Evolutionary conservation across 2,329 filamentous ascomycete genomes (phyloP), one percentile per base, ranked within the genome.

Genomic region (Fusarium camptoceras): DNA sequence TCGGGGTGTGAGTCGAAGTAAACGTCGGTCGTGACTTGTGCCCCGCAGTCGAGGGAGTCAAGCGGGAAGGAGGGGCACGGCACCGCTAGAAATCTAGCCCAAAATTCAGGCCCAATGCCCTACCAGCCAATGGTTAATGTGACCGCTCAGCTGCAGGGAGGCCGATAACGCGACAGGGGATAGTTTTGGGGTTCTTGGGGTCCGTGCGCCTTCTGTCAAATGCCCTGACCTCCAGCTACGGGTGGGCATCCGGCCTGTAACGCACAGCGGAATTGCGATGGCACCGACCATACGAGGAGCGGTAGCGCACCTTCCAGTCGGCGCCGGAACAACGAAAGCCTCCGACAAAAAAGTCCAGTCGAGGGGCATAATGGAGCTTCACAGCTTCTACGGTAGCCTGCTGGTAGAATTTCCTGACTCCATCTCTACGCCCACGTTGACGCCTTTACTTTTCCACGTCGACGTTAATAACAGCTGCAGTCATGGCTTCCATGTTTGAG

Each of bases 401-500:
- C 73, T 73, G 72, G 71, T 70, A 75, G 74, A 76, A 76, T 76
- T 76, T 76, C 73, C 68, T 75, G 66, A 75, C 74, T 70, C 68
- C 58, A 74, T 71, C 69, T 55, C 70, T 63, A 73, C 72, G 73
- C 51, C 67, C 60, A 72, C 70, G 73, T 75, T 74, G 71, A 74
- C 71, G 68, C 66, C 30, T 59, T 66, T 68, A 72, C 68, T 71
- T 73, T 66, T 59, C 55, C 58, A 64, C 63, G 72, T 71, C 70
- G 66, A 74, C 73, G 55, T 27, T 46, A 58, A 50, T 20, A 66
- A 75, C 48, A 73, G 74, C 76, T 75, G 74, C 76, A 77, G 65
- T 67, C 71, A 99, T 99, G 96, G 91, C 94, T 81, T 93, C 93
- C 79, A 94, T 99, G 83, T 99, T 98, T 79, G 94, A 98, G 84